A percentile compares a stretch with the other conserved stretches of the same genome.
phyloP scores from a whole-genome alignment of 2,329 filamentous ascomycete genomes.

The Bipolaris oryzae region DNA sequence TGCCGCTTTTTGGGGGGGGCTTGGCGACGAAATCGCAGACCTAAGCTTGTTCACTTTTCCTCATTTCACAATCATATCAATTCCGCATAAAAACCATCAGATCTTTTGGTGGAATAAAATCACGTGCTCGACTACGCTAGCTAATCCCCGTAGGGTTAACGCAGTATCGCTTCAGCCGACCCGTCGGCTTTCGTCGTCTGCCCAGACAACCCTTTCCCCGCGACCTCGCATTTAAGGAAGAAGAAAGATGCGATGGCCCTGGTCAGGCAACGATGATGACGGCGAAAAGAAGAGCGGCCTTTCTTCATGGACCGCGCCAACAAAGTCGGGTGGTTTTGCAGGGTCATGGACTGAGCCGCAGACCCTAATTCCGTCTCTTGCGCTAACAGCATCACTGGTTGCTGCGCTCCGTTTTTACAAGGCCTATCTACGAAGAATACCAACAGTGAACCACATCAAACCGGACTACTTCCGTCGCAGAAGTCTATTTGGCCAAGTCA shows the following conservation, averaged over 20 bases:
- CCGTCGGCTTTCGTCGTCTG: conserved; percentile 4
- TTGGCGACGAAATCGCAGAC: too few species aligned
- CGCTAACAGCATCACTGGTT: conserved; percentile 63
- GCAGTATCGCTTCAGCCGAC: background rate
- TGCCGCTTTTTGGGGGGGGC: too few species aligned
- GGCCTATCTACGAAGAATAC: conserved; percentile 80
- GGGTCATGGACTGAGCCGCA: conserved; percentile 62
- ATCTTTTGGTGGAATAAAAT: background rate
- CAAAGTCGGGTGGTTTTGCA: conserved; percentile 54
- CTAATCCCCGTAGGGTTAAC: background rate
- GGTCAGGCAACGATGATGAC: conserved; percentile 45
- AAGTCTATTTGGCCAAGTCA: conserved; percentile 83
- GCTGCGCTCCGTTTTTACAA: conserved; percentile 66
- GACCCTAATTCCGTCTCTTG: conserved; percentile 60
- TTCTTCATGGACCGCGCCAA: conserved; percentile 31
- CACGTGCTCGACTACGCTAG: conserved; percentile 2
- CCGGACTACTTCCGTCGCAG: conserved; percentile 75
- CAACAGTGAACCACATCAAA: conserved; percentile 74
- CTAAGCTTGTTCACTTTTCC: background rate
- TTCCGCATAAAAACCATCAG: background rate
- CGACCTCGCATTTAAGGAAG: conserved; percentile 25
- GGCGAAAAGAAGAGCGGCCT: conserved; percentile 38
- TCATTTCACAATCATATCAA: background rate
- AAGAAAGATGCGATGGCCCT: conserved; percentile 52
- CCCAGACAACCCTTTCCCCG: conserved; percentile 12